Evolutionary conservation across 2,329 filamentous ascomycete species (phyloP).

Genomic region (Myriosclerotinia duriaeana): DNA sequence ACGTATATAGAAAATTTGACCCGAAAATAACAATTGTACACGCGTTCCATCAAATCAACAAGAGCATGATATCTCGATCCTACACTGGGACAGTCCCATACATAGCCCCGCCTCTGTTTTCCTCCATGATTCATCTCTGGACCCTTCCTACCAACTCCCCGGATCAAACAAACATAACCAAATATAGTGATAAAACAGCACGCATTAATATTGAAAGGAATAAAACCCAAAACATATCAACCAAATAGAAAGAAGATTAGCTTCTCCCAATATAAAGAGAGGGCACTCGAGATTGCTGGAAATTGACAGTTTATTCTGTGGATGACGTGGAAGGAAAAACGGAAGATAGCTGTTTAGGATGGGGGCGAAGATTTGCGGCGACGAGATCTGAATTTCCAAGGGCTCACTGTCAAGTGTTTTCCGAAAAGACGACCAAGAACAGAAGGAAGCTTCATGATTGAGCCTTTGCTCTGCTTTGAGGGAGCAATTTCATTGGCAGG

Average conservation of each 20-base stretch:
- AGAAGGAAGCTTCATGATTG: slow-evolving; percentile 23
- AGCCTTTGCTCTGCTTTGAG: background rate
- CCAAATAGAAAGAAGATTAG: slow-evolving; percentile 14
- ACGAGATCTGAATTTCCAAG: background rate
- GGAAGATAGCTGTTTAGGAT: background rate
- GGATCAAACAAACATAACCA: slow-evolving; percentile 27
- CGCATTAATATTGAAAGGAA: slow-evolving; percentile 28
- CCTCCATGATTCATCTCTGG: slow-evolving; percentile 3
- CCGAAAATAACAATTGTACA: slow-evolving; percentile 2
- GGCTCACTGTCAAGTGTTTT: slow-evolving; percentile 27
- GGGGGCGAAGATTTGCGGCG: slow-evolving; percentile 10
- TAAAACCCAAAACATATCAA: slow-evolving; percentile 24
- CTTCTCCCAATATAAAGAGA: slow-evolving; percentile 24
- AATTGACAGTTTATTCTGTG: background rate
- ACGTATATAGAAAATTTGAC: background rate
- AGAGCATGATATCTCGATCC: background rate
- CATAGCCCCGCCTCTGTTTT: background rate
- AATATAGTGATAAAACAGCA: slow-evolving; percentile 26
- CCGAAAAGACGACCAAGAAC: slow-evolving; percentile 25
- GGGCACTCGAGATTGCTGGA: slow-evolving; percentile 23
- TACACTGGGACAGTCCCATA: background rate
- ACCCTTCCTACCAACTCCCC: slow-evolving; percentile 23
- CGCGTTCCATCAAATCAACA: background rate
- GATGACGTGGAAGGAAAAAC: background rate
- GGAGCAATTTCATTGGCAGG: slow-evolving; percentile 23